A percentile compares a stretch with the other conserved stretches of the same genome.
Conservation (phyloP, 2,329 filamentous ascomycete genomes). For the Colletotrichum sp. region DNA sequence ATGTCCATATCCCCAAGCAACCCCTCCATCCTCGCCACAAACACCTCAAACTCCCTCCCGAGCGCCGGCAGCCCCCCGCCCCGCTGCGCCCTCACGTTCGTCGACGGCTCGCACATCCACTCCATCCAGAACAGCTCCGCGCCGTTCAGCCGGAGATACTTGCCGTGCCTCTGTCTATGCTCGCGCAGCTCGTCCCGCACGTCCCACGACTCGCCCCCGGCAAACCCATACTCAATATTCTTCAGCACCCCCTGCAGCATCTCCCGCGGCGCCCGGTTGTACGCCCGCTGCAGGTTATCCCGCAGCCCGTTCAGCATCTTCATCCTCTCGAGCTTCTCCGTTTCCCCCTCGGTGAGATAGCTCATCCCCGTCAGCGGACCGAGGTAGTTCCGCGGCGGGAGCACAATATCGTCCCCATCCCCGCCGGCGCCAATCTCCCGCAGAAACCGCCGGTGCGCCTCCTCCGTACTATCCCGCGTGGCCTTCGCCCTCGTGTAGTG, state of each 20-base stretch:
- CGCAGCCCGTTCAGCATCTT: constrained; percentile 19
- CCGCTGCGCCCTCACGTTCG: constrained; percentile 27
- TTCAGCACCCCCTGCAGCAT: constrained; percentile 29
- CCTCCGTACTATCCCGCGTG: constrained; percentile 27
- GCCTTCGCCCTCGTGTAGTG: constrained; percentile 25
- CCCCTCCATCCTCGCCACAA: constrained; percentile 34
- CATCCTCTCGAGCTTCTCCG: constrained; percentile 32
- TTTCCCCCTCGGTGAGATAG: constrained; percentile 27
- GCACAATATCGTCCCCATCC: neutral
- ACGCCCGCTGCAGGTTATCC: constrained; percentile 27
- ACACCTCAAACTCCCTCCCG: constrained; percentile 29
- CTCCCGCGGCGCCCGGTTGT: constrained; percentile 28
- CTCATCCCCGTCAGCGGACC: constrained; percentile 31
- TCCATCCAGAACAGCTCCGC: constrained; percentile 13
- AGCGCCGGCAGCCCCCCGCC: constrained; percentile 6
- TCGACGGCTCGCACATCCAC: constrained; percentile 18
- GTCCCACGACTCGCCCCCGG: neutral
- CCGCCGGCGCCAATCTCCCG: neutral
- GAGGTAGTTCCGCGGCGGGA: constrained; percentile 32
- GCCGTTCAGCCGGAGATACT: neutral
- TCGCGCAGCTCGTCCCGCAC: neutral
- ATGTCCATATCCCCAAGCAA: constrained; percentile 33
- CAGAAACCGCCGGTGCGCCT: constrained; percentile 21
- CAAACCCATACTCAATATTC: constrained; percentile 9
- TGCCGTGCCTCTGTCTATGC: neutral